Conservation (phyloP, 257 asterid genomes). For the Cordia subcordata region DNA sequence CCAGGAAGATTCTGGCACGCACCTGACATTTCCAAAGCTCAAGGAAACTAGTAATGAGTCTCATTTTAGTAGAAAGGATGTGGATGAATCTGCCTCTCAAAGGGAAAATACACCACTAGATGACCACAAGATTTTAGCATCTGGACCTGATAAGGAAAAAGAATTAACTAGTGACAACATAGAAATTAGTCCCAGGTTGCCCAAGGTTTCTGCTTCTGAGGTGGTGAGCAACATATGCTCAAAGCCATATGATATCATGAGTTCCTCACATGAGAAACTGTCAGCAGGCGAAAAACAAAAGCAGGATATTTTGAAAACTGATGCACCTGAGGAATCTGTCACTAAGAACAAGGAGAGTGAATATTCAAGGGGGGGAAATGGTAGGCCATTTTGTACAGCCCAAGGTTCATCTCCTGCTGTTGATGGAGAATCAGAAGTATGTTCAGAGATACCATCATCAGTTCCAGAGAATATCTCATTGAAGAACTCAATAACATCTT, state of each 20-base stretch:
- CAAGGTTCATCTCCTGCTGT: background rate
- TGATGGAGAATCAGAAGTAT: background rate
- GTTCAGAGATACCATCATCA: background rate
- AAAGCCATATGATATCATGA: background rate
- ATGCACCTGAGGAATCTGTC: background rate
- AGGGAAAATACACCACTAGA: slow-evolving; percentile 9
- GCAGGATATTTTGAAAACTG: background rate
- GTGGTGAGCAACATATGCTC: background rate
- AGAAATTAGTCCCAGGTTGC: background rate
- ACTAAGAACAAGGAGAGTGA: background rate
- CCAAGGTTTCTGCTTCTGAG: background rate
- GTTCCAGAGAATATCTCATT: background rate
- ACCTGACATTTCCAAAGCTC: slow-evolving; percentile 25
- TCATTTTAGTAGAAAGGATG: background rate
- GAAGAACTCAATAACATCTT: background rate
- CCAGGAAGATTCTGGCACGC: slow-evolving; percentile 43
- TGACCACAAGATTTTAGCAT: background rate
- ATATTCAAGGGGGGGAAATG: background rate
- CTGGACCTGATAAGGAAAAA: background rate
- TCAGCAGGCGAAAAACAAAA: background rate
- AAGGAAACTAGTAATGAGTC: slow-evolving; percentile 5
- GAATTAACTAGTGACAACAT: background rate
- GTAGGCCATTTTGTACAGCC: background rate
- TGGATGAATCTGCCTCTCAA: slow-evolving; percentile 9
- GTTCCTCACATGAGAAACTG: slow-evolving; percentile 4